These are phyloP conservation scores for Aspergillus sp. DNA, from an alignment of 2,329 filamentous ascomycete species.

Conservation along the genomic window DNA sequence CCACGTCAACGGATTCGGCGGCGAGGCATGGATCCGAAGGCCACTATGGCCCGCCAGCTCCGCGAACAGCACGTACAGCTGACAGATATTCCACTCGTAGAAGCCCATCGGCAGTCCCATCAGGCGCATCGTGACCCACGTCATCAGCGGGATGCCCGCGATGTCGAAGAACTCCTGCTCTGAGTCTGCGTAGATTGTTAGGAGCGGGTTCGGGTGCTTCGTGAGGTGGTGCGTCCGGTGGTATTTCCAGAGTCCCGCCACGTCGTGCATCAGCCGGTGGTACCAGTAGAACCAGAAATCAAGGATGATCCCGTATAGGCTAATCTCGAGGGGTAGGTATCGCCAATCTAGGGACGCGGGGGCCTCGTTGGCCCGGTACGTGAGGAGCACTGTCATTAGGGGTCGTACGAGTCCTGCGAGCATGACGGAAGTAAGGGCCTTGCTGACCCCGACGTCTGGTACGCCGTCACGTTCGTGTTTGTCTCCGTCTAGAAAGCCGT, in stretches of 20 bases:
- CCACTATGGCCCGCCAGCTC: conserved; percentile 7
- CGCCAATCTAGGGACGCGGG: not conserved
- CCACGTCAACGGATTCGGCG: conserved; percentile 33
- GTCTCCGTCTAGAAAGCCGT: conserved; percentile 31
- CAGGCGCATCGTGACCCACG: conserved; percentile 34
- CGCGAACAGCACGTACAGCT: conserved; percentile 41
- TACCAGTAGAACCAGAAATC: conserved; percentile 25
- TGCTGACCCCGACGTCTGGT: not conserved
- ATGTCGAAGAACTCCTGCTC: conserved; percentile 45
- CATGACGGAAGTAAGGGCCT: not conserved
- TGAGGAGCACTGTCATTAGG: not conserved
- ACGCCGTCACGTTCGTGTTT: not conserved
- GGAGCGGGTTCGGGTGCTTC: conserved; percentile 43
- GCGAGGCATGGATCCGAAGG: conserved; percentile 31
- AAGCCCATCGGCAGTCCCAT: conserved; percentile 44
- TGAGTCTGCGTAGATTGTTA: conserved; percentile 40
- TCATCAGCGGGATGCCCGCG: conserved; percentile 37
- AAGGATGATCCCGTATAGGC: conserved; percentile 2
- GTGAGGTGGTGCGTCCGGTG: conserved; percentile 46
- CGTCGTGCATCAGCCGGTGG: conserved; percentile 41
- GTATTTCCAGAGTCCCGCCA: conserved; percentile 38
- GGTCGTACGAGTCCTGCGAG: not conserved
- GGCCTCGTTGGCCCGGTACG: not conserved
- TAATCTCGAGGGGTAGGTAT: not conserved
- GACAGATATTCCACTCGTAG: conserved; percentile 47